Percentiles rank a stretch among this genome's conserved stretches.
Conservation (phyloP, 129 eudicot genomes). For the Ambrosia artemisiifolia region DNA sequence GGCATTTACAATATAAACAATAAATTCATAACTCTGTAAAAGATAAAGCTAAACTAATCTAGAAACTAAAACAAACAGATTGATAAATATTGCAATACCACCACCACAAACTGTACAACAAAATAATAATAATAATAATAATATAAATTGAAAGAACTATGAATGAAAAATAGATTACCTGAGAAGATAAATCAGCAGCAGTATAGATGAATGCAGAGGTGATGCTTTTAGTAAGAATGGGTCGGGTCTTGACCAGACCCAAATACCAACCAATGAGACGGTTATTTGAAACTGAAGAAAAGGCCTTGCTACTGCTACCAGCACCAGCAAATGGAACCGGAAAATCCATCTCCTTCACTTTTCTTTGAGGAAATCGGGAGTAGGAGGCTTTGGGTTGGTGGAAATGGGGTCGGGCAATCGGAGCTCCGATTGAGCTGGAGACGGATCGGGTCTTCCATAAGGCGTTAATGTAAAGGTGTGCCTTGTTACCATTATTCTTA, state of each 20-base stretch:
- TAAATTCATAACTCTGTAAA: background rate
- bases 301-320: background rate
- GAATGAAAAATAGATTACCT: too few species aligned
- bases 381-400: slow-evolving; percentile 28
- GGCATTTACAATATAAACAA: background rate
- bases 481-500: slow-evolving; percentile 21
- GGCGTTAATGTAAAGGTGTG: slow-evolving; percentile 8
- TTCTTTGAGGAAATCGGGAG: slow-evolving; percentile 37
- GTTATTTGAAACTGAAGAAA: slow-evolving; percentile 30
- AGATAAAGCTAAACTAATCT: background rate
- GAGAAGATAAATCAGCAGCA: slow-evolving; percentile 84
- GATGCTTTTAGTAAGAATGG: slow-evolving; percentile 73
- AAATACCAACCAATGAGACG: slow-evolving; percentile 73
- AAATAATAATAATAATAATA: background rate
- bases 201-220: slow-evolving; percentile 62
- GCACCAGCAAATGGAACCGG: slow-evolving; percentile 23
- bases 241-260: slow-evolving; percentile 66
- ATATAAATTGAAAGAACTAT: background rate
- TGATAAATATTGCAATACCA: background rate
- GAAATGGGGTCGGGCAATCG: slow-evolving; percentile 28
- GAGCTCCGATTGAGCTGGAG: slow-evolving; percentile 29
- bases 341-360: slow-evolving; percentile 32
- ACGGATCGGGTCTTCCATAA: slow-evolving; percentile 27
- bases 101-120: background rate
- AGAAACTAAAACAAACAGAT: background rate